Conservation (phyloP, 1,139 yeast genomes). For the Hemisphaericaspora xylanilytica region DNA sequence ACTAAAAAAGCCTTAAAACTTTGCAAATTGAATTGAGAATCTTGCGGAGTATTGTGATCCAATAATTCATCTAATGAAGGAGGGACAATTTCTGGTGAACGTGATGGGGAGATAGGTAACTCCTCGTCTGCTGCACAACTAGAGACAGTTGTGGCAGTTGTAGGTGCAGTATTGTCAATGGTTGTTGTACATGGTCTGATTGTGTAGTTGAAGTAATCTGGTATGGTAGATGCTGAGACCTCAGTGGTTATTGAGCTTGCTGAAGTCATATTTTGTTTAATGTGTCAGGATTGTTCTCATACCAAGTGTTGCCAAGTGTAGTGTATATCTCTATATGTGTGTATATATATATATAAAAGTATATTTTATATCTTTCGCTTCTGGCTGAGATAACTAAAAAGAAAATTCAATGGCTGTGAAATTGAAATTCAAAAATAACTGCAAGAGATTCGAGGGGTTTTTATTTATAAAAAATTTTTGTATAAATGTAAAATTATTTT, state of each 20-base stretch:
- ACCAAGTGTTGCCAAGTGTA: too few species aligned
- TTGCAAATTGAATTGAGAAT: constrained; percentile 6
- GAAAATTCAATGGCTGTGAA: too few species aligned
- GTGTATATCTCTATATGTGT: too few species aligned
- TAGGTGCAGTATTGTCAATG: background rate
- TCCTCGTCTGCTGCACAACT: background rate
- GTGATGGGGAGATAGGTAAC: constrained; percentile 1
- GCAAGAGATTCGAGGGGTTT: too few species aligned
- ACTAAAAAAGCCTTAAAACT: constrained; percentile 11
- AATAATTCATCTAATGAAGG: constrained; percentile 6
- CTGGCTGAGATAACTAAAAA: too few species aligned
- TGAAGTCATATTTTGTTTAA: constrained; percentile 1
- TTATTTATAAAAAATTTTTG: too few species aligned
- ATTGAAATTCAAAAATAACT: too few species aligned
- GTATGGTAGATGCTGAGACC: background rate
- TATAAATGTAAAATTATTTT: too few species aligned
- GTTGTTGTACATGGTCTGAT: constrained; percentile 3
- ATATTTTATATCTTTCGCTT: too few species aligned
- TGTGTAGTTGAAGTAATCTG: background rate
- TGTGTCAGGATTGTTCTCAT: too few species aligned
- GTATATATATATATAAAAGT: too few species aligned
- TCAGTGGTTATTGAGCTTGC: constrained; percentile 2
- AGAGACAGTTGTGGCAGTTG: too few species aligned
- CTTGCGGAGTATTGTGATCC: constrained; percentile 1
- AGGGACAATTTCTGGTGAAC: background rate